Percentiles rank a stretch among this genome's conserved stretches.
These are phyloP conservation scores for Eleusine indica DNA, from an alignment of 176 grass and related monocot genomes.

Conservation along the genomic window DNA sequence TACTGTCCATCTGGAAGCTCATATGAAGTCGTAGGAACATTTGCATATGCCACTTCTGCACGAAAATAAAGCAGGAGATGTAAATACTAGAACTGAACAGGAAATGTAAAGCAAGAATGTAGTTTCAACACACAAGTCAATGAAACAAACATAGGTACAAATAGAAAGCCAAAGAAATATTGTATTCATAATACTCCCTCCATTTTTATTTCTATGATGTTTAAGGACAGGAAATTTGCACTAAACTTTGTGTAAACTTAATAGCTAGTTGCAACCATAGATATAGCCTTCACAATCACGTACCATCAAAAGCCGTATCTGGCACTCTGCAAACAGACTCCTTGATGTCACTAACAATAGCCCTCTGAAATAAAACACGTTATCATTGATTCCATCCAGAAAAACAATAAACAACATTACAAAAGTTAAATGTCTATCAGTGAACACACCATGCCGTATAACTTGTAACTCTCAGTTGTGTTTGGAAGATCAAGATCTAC, in stretches of 20 bases:
- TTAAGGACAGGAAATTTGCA: not conserved
- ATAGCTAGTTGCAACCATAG: not conserved
- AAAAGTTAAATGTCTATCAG: slow-evolving; percentile 30
- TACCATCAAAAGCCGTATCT: slow-evolving; percentile 97
- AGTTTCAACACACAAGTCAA: slow-evolving; percentile 13
- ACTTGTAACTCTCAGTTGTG: slow-evolving; percentile 88
- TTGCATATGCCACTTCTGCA: slow-evolving; percentile 97
- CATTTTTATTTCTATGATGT: not conserved
- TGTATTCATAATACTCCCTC: not conserved
- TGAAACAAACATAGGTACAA: slow-evolving; percentile 8
- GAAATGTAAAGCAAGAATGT: slow-evolving; percentile 24
- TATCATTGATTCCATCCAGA: slow-evolving; percentile 25
- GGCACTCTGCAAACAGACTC: slow-evolving; percentile 95
- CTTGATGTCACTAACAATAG: slow-evolving; percentile 96
- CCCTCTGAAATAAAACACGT: slow-evolving; percentile 63
- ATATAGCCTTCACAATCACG: slow-evolving; percentile 23
- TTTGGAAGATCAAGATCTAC: slow-evolving; percentile 86
- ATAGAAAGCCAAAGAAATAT: slow-evolving; percentile 28
- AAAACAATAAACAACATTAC: slow-evolving; percentile 30
- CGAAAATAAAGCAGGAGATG: slow-evolving; percentile 42
- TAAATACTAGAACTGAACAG: slow-evolving; percentile 24
- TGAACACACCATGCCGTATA: slow-evolving; percentile 82
- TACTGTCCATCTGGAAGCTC: slow-evolving; percentile 99
- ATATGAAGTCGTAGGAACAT: slow-evolving; percentile 97
- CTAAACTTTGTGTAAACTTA: not conserved